phyloP scores from a whole-genome alignment of 176 grass and related monocot genomes.

The Tillandsia leiboldiana region DNA sequence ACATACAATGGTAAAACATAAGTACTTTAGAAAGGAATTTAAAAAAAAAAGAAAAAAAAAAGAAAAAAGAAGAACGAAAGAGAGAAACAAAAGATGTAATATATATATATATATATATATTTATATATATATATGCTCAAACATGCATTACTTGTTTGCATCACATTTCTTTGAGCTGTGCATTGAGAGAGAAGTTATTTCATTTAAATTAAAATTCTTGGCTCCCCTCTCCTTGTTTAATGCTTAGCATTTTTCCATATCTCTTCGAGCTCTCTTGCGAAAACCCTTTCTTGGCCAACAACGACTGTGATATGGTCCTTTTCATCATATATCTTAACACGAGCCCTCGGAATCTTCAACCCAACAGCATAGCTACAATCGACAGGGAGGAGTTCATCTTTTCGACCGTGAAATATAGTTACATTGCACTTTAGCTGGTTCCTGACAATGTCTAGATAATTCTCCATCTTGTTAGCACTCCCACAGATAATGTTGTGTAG shows the following conservation, averaged over 20 bases:
- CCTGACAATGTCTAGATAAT: constrained; percentile 53
- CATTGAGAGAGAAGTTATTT: not conserved
- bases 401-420: constrained; percentile 56
- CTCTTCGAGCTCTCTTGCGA: constrained; percentile 80
- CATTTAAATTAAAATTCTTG: not conserved
- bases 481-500: constrained; percentile 97
- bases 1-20: not conserved
- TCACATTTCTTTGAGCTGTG: not conserved
- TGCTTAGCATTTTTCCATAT: constrained; percentile 48
- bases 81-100: too few species aligned
- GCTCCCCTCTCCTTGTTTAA: constrained; percentile 7
- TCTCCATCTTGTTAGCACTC: constrained; percentile 48
- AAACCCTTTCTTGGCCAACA: constrained; percentile 61
- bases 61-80: too few species aligned
- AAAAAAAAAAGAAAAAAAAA: too few species aligned
- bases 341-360: constrained; percentile 40
- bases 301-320: constrained; percentile 92
- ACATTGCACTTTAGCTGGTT: constrained; percentile 47
- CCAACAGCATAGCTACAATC: constrained; percentile 53
- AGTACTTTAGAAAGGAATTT: too few species aligned
- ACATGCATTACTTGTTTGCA: not conserved
- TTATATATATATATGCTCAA: too few species aligned
- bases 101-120: too few species aligned
- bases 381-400: constrained; percentile 85
- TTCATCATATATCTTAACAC: constrained; percentile 52